A percentile compares a stretch with the other conserved stretches of the same genome.
phyloP scores from a whole-genome alignment of 179 eudicot genomes.

The Actinidia arguta region DNA sequence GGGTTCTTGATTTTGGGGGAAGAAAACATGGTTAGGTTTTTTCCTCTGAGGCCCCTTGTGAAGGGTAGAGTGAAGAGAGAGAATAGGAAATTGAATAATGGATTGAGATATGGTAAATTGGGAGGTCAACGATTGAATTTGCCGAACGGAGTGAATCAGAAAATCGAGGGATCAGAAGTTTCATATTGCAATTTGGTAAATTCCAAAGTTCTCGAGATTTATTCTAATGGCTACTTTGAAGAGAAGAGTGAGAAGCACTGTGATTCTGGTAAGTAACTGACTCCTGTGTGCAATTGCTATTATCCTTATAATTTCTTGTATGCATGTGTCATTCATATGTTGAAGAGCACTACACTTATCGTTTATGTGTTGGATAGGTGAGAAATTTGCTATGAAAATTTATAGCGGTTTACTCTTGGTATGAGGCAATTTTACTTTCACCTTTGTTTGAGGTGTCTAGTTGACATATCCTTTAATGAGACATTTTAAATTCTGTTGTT shows the following conservation, averaged over 20 bases:
- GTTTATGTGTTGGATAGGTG: neutral
- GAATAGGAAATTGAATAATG: slow-evolving; percentile 37
- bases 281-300: neutral
- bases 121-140: slow-evolving; percentile 32
- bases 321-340: neutral
- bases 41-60: slow-evolving; percentile 63
- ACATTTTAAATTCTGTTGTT: neutral
- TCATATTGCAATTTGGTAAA: slow-evolving; percentile 25
- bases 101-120: slow-evolving; percentile 21
- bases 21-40: slow-evolving; percentile 79
- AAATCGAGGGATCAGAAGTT: slow-evolving; percentile 31
- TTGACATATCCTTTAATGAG: neutral
- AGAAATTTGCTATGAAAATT: neutral
- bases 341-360: neutral
- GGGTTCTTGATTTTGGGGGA: slow-evolving; percentile 80
- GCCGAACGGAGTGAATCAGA: slow-evolving; percentile 45
- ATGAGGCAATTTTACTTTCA: neutral
- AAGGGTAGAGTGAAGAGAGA: slow-evolving; percentile 59
- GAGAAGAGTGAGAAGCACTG: slow-evolving; percentile 41
- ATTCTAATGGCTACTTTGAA: slow-evolving; percentile 31
- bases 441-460: neutral
- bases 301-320: slow-evolving; percentile 2
- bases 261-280: slow-evolving; percentile 54
- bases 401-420: neutral
- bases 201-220: slow-evolving; percentile 14